These are phyloP conservation scores for Peronosclerospora sorghi DNA, from an alignment of 352 stramenopile species.

Conservation along the genomic window DNA sequence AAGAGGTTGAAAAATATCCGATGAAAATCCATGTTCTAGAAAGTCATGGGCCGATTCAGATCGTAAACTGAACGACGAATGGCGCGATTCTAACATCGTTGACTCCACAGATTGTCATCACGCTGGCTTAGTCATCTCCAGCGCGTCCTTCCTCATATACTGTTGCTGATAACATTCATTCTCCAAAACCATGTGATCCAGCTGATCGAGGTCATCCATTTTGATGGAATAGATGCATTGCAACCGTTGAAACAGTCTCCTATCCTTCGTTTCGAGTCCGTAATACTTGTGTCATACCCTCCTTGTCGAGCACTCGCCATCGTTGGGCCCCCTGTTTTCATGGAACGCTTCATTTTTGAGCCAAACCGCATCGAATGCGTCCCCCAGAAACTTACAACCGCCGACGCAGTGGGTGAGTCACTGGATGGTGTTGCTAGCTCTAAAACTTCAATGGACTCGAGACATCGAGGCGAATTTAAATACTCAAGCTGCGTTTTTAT, in stretches of 20 bases:
- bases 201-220: constrained; percentile 30
- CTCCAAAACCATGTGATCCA: constrained; percentile 23
- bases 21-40: constrained; percentile 1
- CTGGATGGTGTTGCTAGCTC: no score
- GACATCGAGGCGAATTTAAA: no score
- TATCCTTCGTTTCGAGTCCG: constrained; percentile 1
- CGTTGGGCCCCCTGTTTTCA: constrained; percentile 4
- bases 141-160: no score
- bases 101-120: no score
- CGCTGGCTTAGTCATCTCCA: no score
- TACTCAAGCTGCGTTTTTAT: no score
- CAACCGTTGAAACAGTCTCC: constrained; percentile 16
- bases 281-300: no score
- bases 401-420: constrained; percentile 13
- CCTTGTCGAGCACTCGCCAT: no score
- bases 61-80: constrained; percentile 14
- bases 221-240: constrained; percentile 19
- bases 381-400: constrained; percentile 19
- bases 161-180: no score
- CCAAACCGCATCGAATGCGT: constrained; percentile 15
- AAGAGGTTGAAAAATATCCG: constrained; percentile 1
- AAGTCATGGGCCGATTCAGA: constrained; percentile 11
- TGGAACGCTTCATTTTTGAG: constrained; percentile 12
- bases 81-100: constrained; percentile 16
- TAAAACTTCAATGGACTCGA: no score